These are phyloP conservation scores for Podila verticillata DNA, from an alignment of 192 early-diverging fungal genomes.

Conservation along the genomic window DNA sequence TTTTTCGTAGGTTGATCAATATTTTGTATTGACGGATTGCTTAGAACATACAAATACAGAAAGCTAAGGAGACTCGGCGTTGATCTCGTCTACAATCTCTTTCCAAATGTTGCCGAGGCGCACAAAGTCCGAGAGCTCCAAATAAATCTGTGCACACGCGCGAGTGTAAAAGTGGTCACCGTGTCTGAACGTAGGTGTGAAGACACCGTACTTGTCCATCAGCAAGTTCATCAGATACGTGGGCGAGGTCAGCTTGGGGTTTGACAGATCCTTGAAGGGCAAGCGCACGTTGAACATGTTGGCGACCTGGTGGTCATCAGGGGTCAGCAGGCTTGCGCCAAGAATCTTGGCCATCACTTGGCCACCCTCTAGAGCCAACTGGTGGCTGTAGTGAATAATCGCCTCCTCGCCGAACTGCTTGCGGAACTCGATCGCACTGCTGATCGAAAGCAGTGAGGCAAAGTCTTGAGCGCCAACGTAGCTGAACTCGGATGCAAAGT, in stretches of 20 bases:
- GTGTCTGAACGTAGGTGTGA: conserved; percentile 55
- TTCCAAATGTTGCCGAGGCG: conserved; percentile 53
- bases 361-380: conserved; percentile 64
- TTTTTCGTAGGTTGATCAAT: no score
- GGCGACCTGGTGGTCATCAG: conserved; percentile 54
- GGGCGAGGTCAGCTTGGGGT: conserved; percentile 19
- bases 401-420: conserved; percentile 60
- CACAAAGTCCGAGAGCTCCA: conserved; percentile 60
- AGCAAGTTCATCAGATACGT: conserved; percentile 41
- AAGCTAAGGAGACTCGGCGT: conserved; percentile 9
- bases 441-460: conserved; percentile 38
- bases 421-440: conserved; percentile 62
- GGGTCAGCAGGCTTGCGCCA: conserved; percentile 66
- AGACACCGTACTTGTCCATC: conserved; percentile 56
- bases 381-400: conserved; percentile 63
- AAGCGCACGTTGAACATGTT: conserved; percentile 70
- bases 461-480: conserved; percentile 64
- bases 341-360: conserved; percentile 63
- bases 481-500: conserved; percentile 56
- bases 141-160: conserved; percentile 66
- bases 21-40: no score
- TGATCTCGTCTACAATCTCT: conserved; percentile 49
- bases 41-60: no score
- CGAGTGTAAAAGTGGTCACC: conserved; percentile 62
- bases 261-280: conserved; percentile 51